These are phyloP conservation scores for Ascochyta koolunga DNA, from an alignment of 2,329 filamentous ascomycete species.

Conservation along the genomic window DNA sequence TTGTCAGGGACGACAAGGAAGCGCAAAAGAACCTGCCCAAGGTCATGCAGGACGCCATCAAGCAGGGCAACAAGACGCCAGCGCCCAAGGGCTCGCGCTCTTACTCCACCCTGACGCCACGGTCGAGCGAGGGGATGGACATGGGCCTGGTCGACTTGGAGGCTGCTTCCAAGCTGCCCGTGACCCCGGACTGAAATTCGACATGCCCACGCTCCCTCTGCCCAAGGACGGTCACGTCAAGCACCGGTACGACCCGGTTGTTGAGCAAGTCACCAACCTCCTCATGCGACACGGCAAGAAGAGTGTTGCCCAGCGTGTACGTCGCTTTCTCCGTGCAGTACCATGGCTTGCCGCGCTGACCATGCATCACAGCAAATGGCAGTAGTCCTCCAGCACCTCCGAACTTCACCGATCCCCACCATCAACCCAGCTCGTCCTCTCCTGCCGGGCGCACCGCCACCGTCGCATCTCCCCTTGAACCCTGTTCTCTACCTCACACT, in stretches of 20 bases:
- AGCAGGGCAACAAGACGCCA: slow-evolving; percentile 51
- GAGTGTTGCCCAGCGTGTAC: slow-evolving; percentile 84
- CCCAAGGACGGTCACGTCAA: slow-evolving; percentile 70
- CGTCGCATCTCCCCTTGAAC: slow-evolving; percentile 82
- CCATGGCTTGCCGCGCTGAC: slow-evolving; percentile 3
- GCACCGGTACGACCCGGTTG: slow-evolving; percentile 82
- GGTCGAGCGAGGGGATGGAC: slow-evolving; percentile 28
- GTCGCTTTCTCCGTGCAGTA: slow-evolving; percentile 34
- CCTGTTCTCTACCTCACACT: slow-evolving; percentile 88
- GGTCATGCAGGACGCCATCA: slow-evolving; percentile 67
- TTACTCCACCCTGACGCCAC: slow-evolving; percentile 60
- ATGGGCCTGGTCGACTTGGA: slow-evolving; percentile 41
- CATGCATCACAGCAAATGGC: slow-evolving; percentile 73
- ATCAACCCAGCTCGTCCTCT: slow-evolving; percentile 74
- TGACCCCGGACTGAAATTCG: slow-evolving; percentile 74
- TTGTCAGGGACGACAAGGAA: slow-evolving; percentile 67
- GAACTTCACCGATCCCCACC: slow-evolving; percentile 80
- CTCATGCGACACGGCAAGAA: slow-evolving; percentile 93
- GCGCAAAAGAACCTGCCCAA: slow-evolving; percentile 68
- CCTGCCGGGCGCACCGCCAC: slow-evolving; percentile 76
- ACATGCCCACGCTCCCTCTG: slow-evolving; percentile 70
- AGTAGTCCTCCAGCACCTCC: slow-evolving; percentile 79
- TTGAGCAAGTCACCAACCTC: slow-evolving; percentile 86
- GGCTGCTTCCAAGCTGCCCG: slow-evolving; percentile 24
- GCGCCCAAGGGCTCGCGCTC: slow-evolving; percentile 56